Evolutionary conservation across 768 basidiomycete genomes (phyloP).

Genomic region (Leccinum imitatum): DNA sequence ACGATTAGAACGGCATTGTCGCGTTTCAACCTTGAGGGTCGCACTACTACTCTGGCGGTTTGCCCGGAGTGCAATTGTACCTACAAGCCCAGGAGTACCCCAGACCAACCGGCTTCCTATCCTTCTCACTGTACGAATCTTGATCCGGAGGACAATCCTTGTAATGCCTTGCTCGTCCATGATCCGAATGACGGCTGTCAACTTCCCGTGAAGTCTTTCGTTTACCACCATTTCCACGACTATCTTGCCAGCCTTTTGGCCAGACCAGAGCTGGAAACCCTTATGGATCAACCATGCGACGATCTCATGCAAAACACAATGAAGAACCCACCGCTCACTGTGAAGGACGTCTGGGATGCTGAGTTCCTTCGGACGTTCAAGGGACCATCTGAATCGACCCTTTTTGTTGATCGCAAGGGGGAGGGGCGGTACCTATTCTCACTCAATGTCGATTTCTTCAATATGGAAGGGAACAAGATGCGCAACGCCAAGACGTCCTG

Average conservation of each 20-base stretch:
- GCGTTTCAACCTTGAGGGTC: no score
- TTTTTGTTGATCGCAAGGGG: conserved; percentile 19
- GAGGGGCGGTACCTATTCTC: conserved; percentile 20
- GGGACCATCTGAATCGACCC: conserved; percentile 11
- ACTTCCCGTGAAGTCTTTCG: neutral
- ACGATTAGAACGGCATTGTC: no score
- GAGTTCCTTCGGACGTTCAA: conserved; percentile 1
- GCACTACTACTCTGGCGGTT: no score
- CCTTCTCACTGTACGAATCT: no score
- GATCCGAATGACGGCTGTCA: neutral
- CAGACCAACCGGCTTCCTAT: no score
- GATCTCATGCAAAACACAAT: neutral
- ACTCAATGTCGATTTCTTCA: conserved; percentile 37
- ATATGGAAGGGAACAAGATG: conserved; percentile 28
- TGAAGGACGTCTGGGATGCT: conserved; percentile 3
- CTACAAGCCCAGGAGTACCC: no score
- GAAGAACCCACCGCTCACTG: neutral
- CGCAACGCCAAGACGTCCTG: conserved; percentile 28
- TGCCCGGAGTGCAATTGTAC: no score
- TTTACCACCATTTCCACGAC: conserved; percentile 1
- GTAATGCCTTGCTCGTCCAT: neutral
- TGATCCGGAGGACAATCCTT: neutral
- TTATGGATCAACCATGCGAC: conserved; percentile 12
- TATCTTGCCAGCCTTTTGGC: neutral
- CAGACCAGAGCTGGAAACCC: conserved; percentile 1